Evolutionary conservation across 192 early-diverging fungal genomes (phyloP).

Genomic region (Podila epigama): DNA sequence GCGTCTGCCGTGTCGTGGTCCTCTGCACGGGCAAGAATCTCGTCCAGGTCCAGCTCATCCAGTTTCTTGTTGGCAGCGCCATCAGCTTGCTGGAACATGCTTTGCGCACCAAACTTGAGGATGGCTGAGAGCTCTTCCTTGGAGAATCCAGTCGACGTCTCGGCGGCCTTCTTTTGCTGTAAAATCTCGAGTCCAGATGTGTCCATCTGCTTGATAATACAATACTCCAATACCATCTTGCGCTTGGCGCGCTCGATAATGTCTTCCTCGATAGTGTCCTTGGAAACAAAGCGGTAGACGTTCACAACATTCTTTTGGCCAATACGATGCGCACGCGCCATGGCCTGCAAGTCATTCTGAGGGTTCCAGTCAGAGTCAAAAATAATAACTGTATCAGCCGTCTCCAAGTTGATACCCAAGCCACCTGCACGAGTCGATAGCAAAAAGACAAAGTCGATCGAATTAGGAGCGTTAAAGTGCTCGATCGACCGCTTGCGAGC

Average conservation of each 20-base stretch:
- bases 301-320: slow-evolving; percentile 98
- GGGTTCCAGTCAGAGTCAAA: slow-evolving; percentile 97
- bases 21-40: slow-evolving; percentile 96
- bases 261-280: slow-evolving; percentile 98
- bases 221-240: slow-evolving; percentile 99
- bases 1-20: slow-evolving; percentile 80
- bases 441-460: slow-evolving; percentile 95
- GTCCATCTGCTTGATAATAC: slow-evolving; percentile 99
- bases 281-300: slow-evolving; percentile 97
- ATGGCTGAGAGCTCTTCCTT: slow-evolving; percentile 93
- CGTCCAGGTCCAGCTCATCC: slow-evolving; percentile 96
- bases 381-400: slow-evolving; percentile 97
- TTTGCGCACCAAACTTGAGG: slow-evolving; percentile 98
- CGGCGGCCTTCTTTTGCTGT: slow-evolving; percentile 55
- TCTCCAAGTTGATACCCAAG: slow-evolving; percentile 95
- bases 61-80: slow-evolving; percentile 74
- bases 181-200: slow-evolving; percentile 85
- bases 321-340: slow-evolving; percentile 98
- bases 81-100: slow-evolving; percentile 87
- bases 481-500: slow-evolving; percentile 96
- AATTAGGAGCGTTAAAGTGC: slow-evolving; percentile 94
- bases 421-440: slow-evolving; percentile 97
- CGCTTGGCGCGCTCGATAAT: slow-evolving; percentile 98
- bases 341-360: slow-evolving; percentile 96
- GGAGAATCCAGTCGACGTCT: slow-evolving; percentile 64